These are phyloP conservation scores for Tylopilus sp. DNA, from an alignment of 1,284 basidiomycete genomes.

Conservation along the genomic window DNA sequence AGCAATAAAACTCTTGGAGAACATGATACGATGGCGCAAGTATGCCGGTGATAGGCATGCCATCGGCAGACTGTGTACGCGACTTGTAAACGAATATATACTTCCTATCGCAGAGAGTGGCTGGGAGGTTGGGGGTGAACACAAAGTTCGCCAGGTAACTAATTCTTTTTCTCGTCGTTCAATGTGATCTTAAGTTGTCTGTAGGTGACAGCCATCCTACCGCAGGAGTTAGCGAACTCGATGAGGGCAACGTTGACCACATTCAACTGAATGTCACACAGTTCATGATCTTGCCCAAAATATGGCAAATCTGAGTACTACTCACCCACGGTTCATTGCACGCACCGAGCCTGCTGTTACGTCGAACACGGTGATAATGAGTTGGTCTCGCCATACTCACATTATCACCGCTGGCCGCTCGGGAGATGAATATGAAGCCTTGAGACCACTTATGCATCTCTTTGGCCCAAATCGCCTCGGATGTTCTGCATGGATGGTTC, in stretches of 20 bases:
- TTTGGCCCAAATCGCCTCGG: constrained; percentile 6
- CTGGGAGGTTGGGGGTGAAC: constrained; percentile 86
- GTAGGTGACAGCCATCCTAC: constrained; percentile 45
- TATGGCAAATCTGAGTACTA: constrained; percentile 1
- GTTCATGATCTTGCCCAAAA: constrained; percentile 5
- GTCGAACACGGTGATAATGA: constrained; percentile 30
- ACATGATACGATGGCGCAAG: constrained; percentile 72
- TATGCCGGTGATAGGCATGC: constrained; percentile 62
- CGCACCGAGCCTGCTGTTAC: constrained; percentile 11
- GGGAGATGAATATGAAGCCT: constrained; percentile 46
- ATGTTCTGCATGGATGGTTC: constrained; percentile 44
- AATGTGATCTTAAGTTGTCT: constrained; percentile 7
- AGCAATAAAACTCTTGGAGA: constrained; percentile 69
- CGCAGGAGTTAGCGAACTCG: constrained; percentile 37
- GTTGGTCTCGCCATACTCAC: constrained; percentile 28
- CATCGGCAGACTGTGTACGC: constrained; percentile 51
- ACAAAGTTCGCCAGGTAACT: constrained; percentile 58
- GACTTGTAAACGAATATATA: constrained; percentile 58
- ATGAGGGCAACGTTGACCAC: constrained; percentile 15
- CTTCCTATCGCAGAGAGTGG: constrained; percentile 67
- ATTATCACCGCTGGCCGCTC: constrained; percentile 39
- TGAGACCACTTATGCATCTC: constrained; percentile 37
- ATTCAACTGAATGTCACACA: constrained; percentile 8
- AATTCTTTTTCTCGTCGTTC: constrained; percentile 3
- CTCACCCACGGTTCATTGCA: neutral